Conservation (phyloP, 257 asterid genomes). For the Nicotiana tabacum region DNA sequence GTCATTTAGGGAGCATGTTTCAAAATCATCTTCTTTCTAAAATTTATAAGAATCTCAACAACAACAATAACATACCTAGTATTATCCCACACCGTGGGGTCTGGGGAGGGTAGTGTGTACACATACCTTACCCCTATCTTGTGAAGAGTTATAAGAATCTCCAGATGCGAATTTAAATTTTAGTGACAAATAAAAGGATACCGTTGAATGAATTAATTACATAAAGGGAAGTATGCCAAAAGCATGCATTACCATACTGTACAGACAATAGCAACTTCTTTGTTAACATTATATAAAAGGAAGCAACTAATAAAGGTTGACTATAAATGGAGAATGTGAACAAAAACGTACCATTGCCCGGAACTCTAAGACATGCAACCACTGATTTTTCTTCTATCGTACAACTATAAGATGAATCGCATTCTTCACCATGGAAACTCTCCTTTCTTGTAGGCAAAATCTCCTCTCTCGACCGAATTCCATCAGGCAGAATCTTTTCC, state of each 20-base stretch:
- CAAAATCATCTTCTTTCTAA: not conserved
- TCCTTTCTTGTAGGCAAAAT: conserved; percentile 26
- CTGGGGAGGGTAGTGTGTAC: no score
- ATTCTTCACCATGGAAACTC: conserved; percentile 37
- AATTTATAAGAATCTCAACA: not conserved
- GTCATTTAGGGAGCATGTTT: not conserved
- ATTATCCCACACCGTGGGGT: no score
- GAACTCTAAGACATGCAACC: conserved; percentile 87
- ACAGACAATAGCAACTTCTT: not conserved
- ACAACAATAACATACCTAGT: no score
- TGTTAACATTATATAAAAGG: not conserved
- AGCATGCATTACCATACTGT: not conserved
- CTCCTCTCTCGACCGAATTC: conserved; percentile 24
- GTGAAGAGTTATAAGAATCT: not conserved
- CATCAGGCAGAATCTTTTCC: conserved; percentile 28
- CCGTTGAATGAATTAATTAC: not conserved
- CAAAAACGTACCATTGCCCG: conserved; percentile 64
- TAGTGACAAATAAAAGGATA: not conserved
- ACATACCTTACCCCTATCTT: no score
- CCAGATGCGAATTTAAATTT: not conserved
- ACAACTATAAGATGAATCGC: conserved; percentile 80
- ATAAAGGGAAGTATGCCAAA: not conserved
- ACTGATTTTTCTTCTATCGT: conserved; percentile 51
- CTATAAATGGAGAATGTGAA: not conserved
- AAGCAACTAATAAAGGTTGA: not conserved